A percentile compares a stretch with the other conserved stretches of the same genome.
Conservation (phyloP, 2,329 filamentous ascomycete species). For the Fusarium sp. region DNA sequence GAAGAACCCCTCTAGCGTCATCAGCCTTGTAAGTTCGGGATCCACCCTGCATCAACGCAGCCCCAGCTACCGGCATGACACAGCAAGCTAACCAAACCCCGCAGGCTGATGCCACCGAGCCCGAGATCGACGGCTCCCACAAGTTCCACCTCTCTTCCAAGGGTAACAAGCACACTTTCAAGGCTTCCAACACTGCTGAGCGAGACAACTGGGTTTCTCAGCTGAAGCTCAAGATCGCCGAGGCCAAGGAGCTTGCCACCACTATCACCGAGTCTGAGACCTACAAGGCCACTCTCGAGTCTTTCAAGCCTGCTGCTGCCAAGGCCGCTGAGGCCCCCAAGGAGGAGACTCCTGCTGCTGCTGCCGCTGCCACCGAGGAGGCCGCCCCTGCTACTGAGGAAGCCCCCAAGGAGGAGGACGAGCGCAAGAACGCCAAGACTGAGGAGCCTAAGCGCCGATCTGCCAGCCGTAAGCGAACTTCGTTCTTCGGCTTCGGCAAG, state of each 20-base stretch:
- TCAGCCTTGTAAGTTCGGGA: conserved; percentile 78
- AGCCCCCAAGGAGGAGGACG: conserved; percentile 52
- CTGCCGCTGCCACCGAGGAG: conserved; percentile 46
- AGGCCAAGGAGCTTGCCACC: conserved; percentile 84
- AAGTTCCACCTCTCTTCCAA: conserved; percentile 89
- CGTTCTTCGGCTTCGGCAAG: conserved; percentile 72
- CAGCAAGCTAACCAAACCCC: conserved; percentile 21
- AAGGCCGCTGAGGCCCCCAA: conserved; percentile 51
- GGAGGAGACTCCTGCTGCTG: conserved; percentile 49
- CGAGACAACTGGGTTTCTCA: conserved; percentile 93
- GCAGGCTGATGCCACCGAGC: conserved; percentile 72
- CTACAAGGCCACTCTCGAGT: conserved; percentile 88
- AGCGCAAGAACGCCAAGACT: conserved; percentile 60
- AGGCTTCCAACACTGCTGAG: conserved; percentile 78
- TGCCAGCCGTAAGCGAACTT: conserved; percentile 72
- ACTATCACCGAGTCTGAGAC: conserved; percentile 80
- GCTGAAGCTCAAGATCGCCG: conserved; percentile 82
- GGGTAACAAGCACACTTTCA: conserved; percentile 94
- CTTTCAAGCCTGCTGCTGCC: conserved; percentile 64
- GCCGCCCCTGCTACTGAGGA: conserved; percentile 47
- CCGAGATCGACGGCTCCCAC: conserved; percentile 77
- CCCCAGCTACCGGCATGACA: conserved; percentile 35
- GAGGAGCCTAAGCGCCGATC: conserved; percentile 72
- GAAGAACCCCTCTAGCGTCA: conserved; percentile 79
- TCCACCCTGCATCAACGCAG: conserved; percentile 27